phyloP scores from a whole-genome alignment of 805 yeast genomes.

The Clavispora carvajalis region DNA sequence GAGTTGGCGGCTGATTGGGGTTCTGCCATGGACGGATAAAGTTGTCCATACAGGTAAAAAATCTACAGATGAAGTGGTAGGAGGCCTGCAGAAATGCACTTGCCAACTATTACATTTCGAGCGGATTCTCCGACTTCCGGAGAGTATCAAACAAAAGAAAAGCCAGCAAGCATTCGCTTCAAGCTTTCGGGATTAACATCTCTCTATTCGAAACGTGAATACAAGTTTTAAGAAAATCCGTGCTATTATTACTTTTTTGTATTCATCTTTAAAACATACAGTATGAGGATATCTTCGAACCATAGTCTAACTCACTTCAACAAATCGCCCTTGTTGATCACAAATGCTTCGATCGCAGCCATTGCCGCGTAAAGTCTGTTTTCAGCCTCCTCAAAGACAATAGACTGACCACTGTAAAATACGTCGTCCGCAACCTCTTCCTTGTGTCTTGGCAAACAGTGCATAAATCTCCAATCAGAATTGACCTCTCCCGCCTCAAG shows the following conservation, averaged over 20 bases:
- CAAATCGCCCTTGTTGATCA: slow-evolving; percentile 44
- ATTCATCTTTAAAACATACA: background rate
- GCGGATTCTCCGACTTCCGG: too few relatives aligned
- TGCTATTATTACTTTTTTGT: too few relatives aligned
- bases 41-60: background rate
- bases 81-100: too few relatives aligned
- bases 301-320: slow-evolving; percentile 4
- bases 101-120: too few relatives aligned
- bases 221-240: too few relatives aligned
- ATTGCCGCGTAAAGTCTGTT: slow-evolving; percentile 94
- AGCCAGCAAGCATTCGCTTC: too few relatives aligned
- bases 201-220: too few relatives aligned
- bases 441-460: slow-evolving; percentile 91
- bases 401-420: slow-evolving; percentile 70
- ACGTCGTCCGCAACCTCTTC: slow-evolving; percentile 95
- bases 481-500: slow-evolving; percentile 54
- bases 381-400: slow-evolving; percentile 95
- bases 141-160: too few relatives aligned
- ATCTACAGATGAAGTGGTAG: background rate
- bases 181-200: too few relatives aligned
- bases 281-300: too few relatives aligned
- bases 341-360: slow-evolving; percentile 87
- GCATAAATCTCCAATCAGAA: slow-evolving; percentile 85
- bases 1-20: background rate
- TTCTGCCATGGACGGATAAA: background rate